Base-by-base conservation (phyloP, 352 stramenopile species). In the Phytophthora colocasiae region DNA sequence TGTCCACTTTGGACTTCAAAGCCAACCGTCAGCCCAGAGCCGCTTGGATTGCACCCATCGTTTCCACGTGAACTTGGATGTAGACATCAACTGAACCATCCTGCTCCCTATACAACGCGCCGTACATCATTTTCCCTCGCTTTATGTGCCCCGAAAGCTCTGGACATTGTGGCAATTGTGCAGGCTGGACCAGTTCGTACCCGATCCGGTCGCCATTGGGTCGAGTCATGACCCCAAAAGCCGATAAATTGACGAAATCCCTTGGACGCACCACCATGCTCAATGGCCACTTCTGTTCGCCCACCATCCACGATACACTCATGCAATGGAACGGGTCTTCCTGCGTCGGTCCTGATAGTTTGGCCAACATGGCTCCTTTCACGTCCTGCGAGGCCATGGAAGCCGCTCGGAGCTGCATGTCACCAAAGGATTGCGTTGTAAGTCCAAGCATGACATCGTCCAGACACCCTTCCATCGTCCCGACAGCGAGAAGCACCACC, bases 141-240 rank as follows among this genome's bases (percentile, higher is more conserved):
- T 40, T 51, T n/a, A 69, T 64, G 11, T 58, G 41, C 4, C 51
- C 58, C 1, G 48, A 51, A 11, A 73, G 52, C 17, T 31, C 15
- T 12, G 58, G 51, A 11, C 41, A 63, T 34, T 68, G 65, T 15
- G 70, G 52, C 8, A 82, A 41, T 8, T 66, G 48, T 31, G 84
- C 73, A 6, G 79, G 82, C 52, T 89, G 79, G 22, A 79, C 65
- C 9, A 89, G 32, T 17, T 86, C 66, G 52, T 85, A 90, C 8
- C 79, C 81, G 10, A 89, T 67, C 3, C 59, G 51, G 6, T 69
- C 58, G 2, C 68, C 68, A 11, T 73, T 76, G 6, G 63, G 19
- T 24, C 45, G 36, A 6, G 55, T 66, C 17, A 83, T 60, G 2
- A 73, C 65, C 32, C 81, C 81, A 12, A 64, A 77, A 40, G 74